A percentile compares a stretch with the other conserved stretches of the same genome.
These are phyloP conservation scores for Dryas octopetala DNA, from an alignment of 306 rosid genomes.

Conservation along the genomic window DNA sequence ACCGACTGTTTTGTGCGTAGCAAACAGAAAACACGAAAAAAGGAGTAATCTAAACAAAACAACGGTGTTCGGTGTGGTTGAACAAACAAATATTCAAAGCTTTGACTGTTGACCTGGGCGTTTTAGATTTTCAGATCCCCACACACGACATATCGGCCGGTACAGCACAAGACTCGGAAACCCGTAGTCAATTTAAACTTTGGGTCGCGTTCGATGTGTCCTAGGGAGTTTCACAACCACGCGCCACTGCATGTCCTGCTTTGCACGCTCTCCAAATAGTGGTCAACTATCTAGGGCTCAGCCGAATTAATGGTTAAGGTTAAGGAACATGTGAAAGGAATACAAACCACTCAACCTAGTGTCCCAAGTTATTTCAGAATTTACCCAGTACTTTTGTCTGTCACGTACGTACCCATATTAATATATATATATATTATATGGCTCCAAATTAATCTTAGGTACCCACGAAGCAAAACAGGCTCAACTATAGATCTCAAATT, in stretches of 20 bases:
- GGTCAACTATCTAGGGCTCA: no score
- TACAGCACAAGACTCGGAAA: not conserved
- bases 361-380: not conserved
- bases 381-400: not conserved
- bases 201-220: slow-evolving; percentile 27
- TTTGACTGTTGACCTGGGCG: slow-evolving; percentile 43
- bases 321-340: slow-evolving; percentile 22
- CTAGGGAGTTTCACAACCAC: slow-evolving; percentile 16
- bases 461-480: not conserved
- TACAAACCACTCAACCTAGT: slow-evolving; percentile 1
- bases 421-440: no score
- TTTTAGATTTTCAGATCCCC: slow-evolving; percentile 17
- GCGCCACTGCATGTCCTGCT: not conserved
- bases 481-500: not conserved
- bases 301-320: no score
- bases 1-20: not conserved
- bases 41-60: not conserved
- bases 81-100: slow-evolving; percentile 35
- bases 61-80: slow-evolving; percentile 29
- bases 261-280: not conserved
- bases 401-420: not conserved
- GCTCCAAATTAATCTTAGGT: not conserved
- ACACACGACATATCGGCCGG: slow-evolving; percentile 31
- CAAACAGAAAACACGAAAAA: not conserved
- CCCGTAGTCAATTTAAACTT: slow-evolving; percentile 8